Conservation (phyloP, 2,329 filamentous ascomycete genomes). For the Arachnomyces sp. region DNA sequence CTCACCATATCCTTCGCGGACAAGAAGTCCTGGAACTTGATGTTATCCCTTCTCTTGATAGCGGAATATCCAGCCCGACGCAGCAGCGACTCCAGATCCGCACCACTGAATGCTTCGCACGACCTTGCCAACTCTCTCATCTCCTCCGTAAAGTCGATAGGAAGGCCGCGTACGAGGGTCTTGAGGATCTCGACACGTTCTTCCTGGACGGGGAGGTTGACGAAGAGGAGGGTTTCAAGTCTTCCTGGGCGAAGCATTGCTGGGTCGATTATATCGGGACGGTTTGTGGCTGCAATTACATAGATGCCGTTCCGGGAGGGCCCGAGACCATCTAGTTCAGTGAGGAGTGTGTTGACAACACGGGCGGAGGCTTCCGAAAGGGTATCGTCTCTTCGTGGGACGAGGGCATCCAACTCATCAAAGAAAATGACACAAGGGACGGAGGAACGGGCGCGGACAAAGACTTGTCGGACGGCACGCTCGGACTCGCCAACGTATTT, state of each 20-base stretch:
- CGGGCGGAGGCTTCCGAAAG: constrained; percentile 76
- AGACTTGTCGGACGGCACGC: constrained; percentile 83
- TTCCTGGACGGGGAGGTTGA: constrained; percentile 69
- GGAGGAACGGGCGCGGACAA: constrained; percentile 75
- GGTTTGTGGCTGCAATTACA: constrained; percentile 88
- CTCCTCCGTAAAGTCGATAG: constrained; percentile 44
- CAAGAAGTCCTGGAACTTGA: constrained; percentile 39
- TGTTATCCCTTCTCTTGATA: constrained; percentile 40
- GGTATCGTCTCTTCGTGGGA: constrained; percentile 69
- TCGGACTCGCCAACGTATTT: constrained; percentile 98
- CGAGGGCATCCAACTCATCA: constrained; percentile 90
- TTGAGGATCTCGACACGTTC: constrained; percentile 80
- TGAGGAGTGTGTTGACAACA: constrained; percentile 90
- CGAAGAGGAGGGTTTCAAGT: constrained; percentile 78
- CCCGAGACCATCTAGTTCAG: constrained; percentile 78
- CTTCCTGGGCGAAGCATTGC: constrained; percentile 90
- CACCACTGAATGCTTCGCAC: constrained; percentile 70
- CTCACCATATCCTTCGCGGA: constrained; percentile 31
- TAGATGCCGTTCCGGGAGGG: constrained; percentile 76
- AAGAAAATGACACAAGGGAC: constrained; percentile 96
- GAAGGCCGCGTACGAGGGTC: constrained; percentile 50
- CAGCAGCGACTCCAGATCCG: constrained; percentile 53
- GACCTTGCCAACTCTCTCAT: constrained; percentile 60
- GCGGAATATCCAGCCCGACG: constrained; percentile 52
- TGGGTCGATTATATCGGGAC: constrained; percentile 91